These are phyloP conservation scores for Suillus lakei DNA, from an alignment of 768 basidiomycete species.

Conservation along the genomic window DNA sequence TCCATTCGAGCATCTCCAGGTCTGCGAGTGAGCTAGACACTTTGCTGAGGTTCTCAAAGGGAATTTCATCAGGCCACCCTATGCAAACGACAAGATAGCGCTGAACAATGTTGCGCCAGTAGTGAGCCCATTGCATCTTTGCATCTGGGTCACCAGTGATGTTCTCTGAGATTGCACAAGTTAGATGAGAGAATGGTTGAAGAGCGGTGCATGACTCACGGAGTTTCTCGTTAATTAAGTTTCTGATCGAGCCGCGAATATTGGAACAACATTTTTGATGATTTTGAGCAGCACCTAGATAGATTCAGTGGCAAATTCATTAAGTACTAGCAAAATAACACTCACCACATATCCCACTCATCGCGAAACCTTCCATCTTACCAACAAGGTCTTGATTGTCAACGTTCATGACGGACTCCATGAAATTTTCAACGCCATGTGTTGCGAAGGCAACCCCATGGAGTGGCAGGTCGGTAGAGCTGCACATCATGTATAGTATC, in stretches of 20 bases:
- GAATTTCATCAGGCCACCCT: constrained; percentile 11
- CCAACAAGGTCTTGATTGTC: constrained; percentile 14
- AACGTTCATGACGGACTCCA: constrained; percentile 9
- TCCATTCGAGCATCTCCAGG: constrained; percentile 4
- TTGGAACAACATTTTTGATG: constrained; percentile 6
- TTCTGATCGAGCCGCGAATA: constrained; percentile 3
- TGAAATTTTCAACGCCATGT: constrained; percentile 11
- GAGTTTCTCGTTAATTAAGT: constrained; percentile 9
- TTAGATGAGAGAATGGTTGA: no score
- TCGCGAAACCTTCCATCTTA: constrained; percentile 16
- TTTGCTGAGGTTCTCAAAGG: constrained; percentile 9
- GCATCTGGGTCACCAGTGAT: constrained; percentile 9
- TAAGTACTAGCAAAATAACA: no score
- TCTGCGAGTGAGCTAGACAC: constrained; percentile 8
- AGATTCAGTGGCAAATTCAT: no score
- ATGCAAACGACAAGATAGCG: neutral
- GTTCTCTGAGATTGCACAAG: neutral
- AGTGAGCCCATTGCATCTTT: constrained; percentile 12
- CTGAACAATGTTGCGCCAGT: constrained; percentile 3
- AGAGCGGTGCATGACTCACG: constrained; percentile 1
- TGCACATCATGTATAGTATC: constrained; percentile 9
- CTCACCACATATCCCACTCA: neutral
- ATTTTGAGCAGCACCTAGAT: constrained; percentile 11
- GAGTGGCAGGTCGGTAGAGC: constrained; percentile 10
- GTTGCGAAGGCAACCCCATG: constrained; percentile 10